Evolutionary conservation across 2,329 filamentous ascomycete genomes (phyloP), one percentile per base, ranked within the genome.

Genomic region (Fusarium newnesense): DNA sequence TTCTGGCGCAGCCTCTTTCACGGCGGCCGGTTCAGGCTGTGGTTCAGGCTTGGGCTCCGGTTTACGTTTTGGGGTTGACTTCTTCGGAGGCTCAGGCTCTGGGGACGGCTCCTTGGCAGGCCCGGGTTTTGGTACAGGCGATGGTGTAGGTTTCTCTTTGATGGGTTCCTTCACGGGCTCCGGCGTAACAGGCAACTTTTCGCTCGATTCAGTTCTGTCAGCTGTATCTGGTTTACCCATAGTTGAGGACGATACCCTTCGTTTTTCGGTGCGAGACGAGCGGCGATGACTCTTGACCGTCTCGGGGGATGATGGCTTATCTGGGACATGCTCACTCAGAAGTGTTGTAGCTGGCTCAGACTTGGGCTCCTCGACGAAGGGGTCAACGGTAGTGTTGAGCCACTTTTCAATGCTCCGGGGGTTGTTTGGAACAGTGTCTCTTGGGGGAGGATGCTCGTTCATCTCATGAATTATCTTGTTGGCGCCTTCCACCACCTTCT

Each of bases 381-480:
- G 89, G 74, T 92, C 90, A 19, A 90, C 86, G 0, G 90, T 92
- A 28, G 84, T 86, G 75, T 88, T 89, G 32, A 92, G 82, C 90
- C 90, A 92, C 28, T 87, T 90, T 77, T 92, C 90, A 60, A 92
- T 92, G 75, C 86, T 91, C 2, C 87, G 88, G 9, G 90, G 90
- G 47, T 89, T 87, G 67, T 91, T 91, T 16, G 78, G 74, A 6
- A 81, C 81, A 4, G 84, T 81, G 12, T 86, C 84, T 53, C 85
- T 86, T 2, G 86, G 86, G 7, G 67, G 66, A 24, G 66, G 66
- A 26, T 88, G 85, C 57, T 92, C 90, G 47, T 86, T 86, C 62
- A 86, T 86, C 62, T 92, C 89, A 19, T 90, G 87, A 42, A 92
- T 87, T 18, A 92, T 91, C 80, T 91, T 91, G 80, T 88, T 91